Evolutionary conservation across 495 filamentous ascomycete genomes (phyloP), one percentile per base, ranked within the genome.

Genomic region (Aspergillus panamensis): DNA sequence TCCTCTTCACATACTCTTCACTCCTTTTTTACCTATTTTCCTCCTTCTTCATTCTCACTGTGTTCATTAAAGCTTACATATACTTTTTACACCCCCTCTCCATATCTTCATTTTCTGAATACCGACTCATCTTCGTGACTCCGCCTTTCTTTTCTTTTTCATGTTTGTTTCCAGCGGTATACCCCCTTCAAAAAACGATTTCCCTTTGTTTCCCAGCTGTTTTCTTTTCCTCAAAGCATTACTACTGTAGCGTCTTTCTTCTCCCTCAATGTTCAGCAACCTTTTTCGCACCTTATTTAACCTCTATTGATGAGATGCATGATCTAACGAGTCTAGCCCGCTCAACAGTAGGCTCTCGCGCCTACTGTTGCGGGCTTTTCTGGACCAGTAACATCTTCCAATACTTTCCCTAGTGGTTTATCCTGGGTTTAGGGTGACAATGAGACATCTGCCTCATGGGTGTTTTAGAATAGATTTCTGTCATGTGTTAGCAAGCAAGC

Each of bases 151-250:
- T 40, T 58, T 51, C 35, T 56, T 49, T 52, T 58, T 45, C 54
- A 53, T 59, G 57, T 57, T 54, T 60, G 62, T 62, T 64, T 65
- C 57, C 58, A 65, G 66, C 66, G 61, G 66, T 68, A 68, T 68
- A 68, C 66, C 66, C 63, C 61, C 48, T 60, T 37, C 25, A 25
- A 55, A 55, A 65, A 63, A 67, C 51, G 55, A 50, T 53, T 61
- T 60, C 59, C 48, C 42, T 63, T 58, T 64, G 56, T 65, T 51
- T 56, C 62, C 53, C 59, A 55, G 56, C 62, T 59, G 55, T 59
- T 48, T 40, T 60, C 54, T 48, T 40, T 60, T 30, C 49, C 50
- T 29, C 32, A 32, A 54, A 37, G 58, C 40, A 54, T 43, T 52
- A 12, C 29, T 47, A 49, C 44, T 51, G 10, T 20, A 45, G 35